A percentile compares a stretch with the other conserved stretches of the same genome.
phyloP scores from a whole-genome alignment of 2,329 filamentous ascomycete genomes.

The Sordariomycetes sp. region DNA sequence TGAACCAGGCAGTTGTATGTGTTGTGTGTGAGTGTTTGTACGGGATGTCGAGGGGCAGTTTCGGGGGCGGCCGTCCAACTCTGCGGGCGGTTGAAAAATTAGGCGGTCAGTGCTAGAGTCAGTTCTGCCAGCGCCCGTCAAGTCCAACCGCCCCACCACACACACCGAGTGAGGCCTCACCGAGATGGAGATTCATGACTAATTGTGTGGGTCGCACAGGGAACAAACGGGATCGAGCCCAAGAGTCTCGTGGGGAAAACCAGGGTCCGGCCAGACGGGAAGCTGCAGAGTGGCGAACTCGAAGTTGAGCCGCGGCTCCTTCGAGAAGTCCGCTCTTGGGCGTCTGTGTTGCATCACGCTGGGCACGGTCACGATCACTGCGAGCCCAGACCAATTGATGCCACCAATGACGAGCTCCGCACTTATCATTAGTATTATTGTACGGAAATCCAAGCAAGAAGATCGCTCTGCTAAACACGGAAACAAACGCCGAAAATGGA shows the following conservation, averaged over 20 bases:
- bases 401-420: not conserved
- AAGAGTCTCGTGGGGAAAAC: too few species aligned
- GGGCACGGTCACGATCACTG: not conserved
- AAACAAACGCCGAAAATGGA: not conserved
- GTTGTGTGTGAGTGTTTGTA: not conserved
- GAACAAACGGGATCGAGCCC: too few species aligned
- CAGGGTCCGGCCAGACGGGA: too few species aligned
- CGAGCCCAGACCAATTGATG: not conserved
- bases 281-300: too few species aligned
- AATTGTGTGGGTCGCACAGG: too few species aligned
- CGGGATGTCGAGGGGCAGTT: not conserved
- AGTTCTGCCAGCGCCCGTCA: not conserved
- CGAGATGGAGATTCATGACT: not conserved
- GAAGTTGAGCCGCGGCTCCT: too few species aligned
- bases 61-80: not conserved
- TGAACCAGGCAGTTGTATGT: not conserved
- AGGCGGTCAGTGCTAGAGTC: not conserved
- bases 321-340: too few species aligned
- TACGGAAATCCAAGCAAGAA: not conserved
- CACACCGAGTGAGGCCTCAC: not conserved
- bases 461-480: not conserved
- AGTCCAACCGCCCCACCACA: not conserved
- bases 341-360: too few species aligned
- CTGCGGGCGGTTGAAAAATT: slow-evolving; percentile 1
- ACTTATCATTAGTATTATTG: not conserved